Base-by-base conservation (phyloP, 768 basidiomycete species). In the Tephrocybe rancida region DNA sequence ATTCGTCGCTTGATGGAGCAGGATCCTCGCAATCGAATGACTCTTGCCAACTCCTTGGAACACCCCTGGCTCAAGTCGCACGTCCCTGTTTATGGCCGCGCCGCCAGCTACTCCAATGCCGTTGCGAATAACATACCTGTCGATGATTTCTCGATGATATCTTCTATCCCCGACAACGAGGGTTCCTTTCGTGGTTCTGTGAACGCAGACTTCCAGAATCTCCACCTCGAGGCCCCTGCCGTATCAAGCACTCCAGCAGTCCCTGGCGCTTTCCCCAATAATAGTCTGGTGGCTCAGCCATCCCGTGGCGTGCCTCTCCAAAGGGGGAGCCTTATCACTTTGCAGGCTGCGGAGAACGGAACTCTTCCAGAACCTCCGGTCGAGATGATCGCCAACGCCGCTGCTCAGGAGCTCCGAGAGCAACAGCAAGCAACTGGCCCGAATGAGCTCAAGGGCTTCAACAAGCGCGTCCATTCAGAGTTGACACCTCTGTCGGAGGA, bases 31-130 rank as follows among this genome's bases (percentile, higher is more conserved):
- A 56, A 65, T 13, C 85, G 95, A n/a, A 82, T 96, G 80, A 83
- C 86, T 5, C 77, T 95, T 54, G 71, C 76, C 2, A 75, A 81
- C 0, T 88, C 94, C 0, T 78, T 90, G 9, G 24, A 68, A 0
- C 94, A 98, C 61, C 82, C 84, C 1, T 98, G 96, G 96, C 77
- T 98, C 2, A 32, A 55, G 35, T 62, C 67, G 0, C 70, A 75
- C 49, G 52, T 61, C 19, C 72, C 71, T 1, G 60, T 69, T 27
- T 68, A 72, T 48, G 49, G 50, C 34, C 48, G 14, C 37, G 47
- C 34, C 25, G 39, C 45, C 27, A 48, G 16, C 35, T 27, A 29
- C n/a, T 4, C 35, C 35, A 37, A 5, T 16, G 47, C 45, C 11
- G n/a, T n/a, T n/a, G n/a, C n/a, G n/a, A 38, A 39, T 7, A 57